Percentiles rank a stretch among this genome's conserved stretches.
Conservation (phyloP, 2,329 filamentous ascomycete genomes). For the Alternaria triticimaculans region DNA sequence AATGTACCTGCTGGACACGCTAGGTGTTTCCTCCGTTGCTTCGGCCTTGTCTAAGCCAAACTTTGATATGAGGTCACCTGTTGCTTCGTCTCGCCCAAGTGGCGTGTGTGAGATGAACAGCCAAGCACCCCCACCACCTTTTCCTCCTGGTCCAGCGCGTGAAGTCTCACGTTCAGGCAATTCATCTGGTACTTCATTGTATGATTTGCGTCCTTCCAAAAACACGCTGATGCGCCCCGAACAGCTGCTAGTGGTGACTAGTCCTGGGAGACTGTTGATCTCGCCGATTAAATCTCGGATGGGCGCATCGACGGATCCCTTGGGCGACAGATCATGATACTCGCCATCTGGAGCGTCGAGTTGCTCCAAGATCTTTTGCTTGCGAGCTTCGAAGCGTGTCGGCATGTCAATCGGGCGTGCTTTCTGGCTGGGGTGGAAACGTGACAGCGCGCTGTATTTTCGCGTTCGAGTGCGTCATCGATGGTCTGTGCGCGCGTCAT, state of each 20-base stretch:
- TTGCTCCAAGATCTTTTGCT: conserved; percentile 73
- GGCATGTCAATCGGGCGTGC: conserved; percentile 28
- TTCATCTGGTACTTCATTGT: conserved; percentile 3
- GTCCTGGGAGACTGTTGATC: conserved; percentile 75
- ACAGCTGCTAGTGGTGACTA: conserved; percentile 93
- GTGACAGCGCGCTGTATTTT: conserved; percentile 32
- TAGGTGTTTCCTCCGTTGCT: conserved; percentile 4
- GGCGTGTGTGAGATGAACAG: conserved; percentile 87
- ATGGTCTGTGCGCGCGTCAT: conserved; percentile 20
- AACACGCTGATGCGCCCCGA: conserved; percentile 88
- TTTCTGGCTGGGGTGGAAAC: conserved; percentile 7
- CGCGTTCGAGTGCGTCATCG: conserved; percentile 31
- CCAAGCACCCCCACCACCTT: conserved; percentile 81
- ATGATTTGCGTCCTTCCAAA: conserved; percentile 73
- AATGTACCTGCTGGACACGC: conserved; percentile 57
- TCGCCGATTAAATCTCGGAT: conserved; percentile 79
- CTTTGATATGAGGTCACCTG: conserved; percentile 23
- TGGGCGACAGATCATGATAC: conserved; percentile 86
- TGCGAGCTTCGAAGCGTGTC: conserved; percentile 60
- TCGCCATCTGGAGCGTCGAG: conserved; percentile 71
- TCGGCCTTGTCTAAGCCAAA: conserved; percentile 50
- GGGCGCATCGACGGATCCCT: conserved; percentile 81
- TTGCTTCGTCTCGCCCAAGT: conserved; percentile 48
- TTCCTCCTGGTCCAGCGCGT: conserved; percentile 75
- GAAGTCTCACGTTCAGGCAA: conserved; percentile 29